Percentiles rank a stretch among this genome's conserved stretches.
Conservation (phyloP, 208 protist species). For the Crithidia sp. region DNA sequence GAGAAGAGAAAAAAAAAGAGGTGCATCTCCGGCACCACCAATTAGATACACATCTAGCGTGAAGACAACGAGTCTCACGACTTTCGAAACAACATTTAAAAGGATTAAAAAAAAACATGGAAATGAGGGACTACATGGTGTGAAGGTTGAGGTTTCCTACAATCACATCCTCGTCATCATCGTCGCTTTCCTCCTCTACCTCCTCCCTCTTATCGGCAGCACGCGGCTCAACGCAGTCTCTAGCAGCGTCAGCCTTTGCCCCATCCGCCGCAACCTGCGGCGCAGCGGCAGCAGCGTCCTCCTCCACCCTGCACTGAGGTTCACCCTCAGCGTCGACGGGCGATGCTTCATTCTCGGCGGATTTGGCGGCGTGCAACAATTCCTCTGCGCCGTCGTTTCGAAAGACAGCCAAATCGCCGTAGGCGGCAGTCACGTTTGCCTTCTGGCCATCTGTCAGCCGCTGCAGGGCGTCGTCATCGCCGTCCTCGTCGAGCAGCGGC, state of each 20-base stretch:
- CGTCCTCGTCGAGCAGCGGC: slow-evolving; percentile 26
- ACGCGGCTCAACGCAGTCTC: background rate
- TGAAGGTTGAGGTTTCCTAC: slow-evolving; percentile 35
- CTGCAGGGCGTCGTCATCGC: slow-evolving; percentile 42
- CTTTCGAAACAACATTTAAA: background rate
- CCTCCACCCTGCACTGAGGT: background rate
- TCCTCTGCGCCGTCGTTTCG: slow-evolving; percentile 34
- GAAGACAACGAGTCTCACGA: too few relatives aligned
- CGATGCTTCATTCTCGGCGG: slow-evolving; percentile 11
- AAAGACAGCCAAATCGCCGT: slow-evolving; percentile 77
- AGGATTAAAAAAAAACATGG: slow-evolving; percentile 13
- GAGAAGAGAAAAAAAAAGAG: too few relatives aligned
- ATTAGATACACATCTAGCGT: too few relatives aligned
- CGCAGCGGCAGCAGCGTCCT: background rate
- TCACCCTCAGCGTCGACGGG: background rate
- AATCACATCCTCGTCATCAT: slow-evolving; percentile 48
- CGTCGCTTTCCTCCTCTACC: slow-evolving; percentile 6
- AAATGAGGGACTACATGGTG: slow-evolving; percentile 2
- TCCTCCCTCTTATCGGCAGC: background rate
- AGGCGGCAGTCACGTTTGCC: slow-evolving; percentile 42
- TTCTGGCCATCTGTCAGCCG: slow-evolving; percentile 62
- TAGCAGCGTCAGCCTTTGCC: background rate
- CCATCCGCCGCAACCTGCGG: slow-evolving; percentile 1
- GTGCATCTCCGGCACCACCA: too few relatives aligned
- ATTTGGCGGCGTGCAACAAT: slow-evolving; percentile 31